A percentile compares a stretch with the other conserved stretches of the same genome.
Evolutionary conservation across 805 yeast genomes (phyloP).

Genomic region (Spathaspora girioi): DNA sequence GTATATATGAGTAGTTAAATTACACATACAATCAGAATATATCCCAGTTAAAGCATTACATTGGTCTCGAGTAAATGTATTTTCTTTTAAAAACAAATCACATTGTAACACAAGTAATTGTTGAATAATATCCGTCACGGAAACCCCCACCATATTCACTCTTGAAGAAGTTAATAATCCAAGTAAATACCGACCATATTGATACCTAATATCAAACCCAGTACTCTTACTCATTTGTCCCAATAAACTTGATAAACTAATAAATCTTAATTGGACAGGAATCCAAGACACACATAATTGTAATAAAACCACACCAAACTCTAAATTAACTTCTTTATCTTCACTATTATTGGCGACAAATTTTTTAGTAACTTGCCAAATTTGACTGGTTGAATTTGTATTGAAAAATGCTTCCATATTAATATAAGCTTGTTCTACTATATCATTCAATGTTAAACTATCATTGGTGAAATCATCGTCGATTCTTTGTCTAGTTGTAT

Average conservation of each 20-base stretch:
- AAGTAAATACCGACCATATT: conserved; percentile 44
- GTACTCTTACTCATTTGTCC: conserved; percentile 17
- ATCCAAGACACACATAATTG: conserved; percentile 71
- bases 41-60: conserved; percentile 32
- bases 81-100: conserved; percentile 23
- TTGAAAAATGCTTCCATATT: conserved; percentile 62
- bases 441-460: conserved; percentile 31
- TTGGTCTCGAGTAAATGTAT: conserved; percentile 16
- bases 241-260: conserved; percentile 48
- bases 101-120: conserved; percentile 52
- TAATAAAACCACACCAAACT: conserved; percentile 57
- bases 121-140: conserved; percentile 75
- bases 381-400: conserved; percentile 58
- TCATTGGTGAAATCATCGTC: conserved; percentile 31
- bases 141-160: conserved; percentile 82
- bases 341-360: conserved; percentile 39
- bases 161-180: conserved; percentile 68
- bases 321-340: conserved; percentile 20
- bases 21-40: conserved; percentile 59
- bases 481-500: conserved; percentile 10
- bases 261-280: conserved; percentile 75
- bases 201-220: conserved; percentile 22
- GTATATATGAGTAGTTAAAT: conserved; percentile 72
- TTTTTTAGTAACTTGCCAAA: conserved; percentile 52
- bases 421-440: conserved; percentile 43